Evolutionary conservation across 2,329 filamentous ascomycete genomes (phyloP), one percentile per base, ranked within the genome.

Genomic region (Penicillium sp.): DNA sequence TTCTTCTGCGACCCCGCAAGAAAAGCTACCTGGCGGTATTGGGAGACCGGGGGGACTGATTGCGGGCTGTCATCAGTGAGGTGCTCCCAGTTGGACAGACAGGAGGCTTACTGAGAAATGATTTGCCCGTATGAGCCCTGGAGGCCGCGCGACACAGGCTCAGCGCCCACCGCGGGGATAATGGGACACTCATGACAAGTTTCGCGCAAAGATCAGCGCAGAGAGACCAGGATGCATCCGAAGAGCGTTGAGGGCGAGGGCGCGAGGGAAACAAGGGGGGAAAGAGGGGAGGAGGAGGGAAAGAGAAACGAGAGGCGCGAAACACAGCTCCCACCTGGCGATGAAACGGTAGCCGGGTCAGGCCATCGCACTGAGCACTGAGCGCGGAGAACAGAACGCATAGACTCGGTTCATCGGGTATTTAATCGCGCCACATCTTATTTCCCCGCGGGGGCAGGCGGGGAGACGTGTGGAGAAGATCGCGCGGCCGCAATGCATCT

Each of bases 161-260:
- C 41, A 60, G 46, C 9, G 52, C 57, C 37, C 49, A 54, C 42
- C 53, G 51, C 53, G 62, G 39, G 43, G 52, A 49, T 28, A 48
- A 33, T 15, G 54, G 30, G 25, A 43, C 54, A 54, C 54, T 57
- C 59, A 62, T 63, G 27, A 29, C 39, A 31, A 31, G 30, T 23
- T 25, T 25, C 21, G 21, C 21, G 21, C 7, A 7, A 25, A 25
- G n/a, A n/a, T n/a, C n/a, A n/a, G n/a, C n/a, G n/a, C n/a, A n/a
- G n/a, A n/a, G n/a, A n/a, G n/a, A n/a, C n/a, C n/a, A n/a, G n/a
- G n/a, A n/a, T n/a, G n/a, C n/a, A n/a, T n/a, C n/a, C n/a, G n/a
- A 34, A 31, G 41, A 19, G 29, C 17, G 27, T 25, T 33, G 17
- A 13, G 30, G 18, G 25, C 21, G 13, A 25, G 21, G 21, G 28